These are phyloP conservation scores for Capsella bursapastoris DNA, from an alignment of 345 rosid genomes.

Conservation along the genomic window DNA sequence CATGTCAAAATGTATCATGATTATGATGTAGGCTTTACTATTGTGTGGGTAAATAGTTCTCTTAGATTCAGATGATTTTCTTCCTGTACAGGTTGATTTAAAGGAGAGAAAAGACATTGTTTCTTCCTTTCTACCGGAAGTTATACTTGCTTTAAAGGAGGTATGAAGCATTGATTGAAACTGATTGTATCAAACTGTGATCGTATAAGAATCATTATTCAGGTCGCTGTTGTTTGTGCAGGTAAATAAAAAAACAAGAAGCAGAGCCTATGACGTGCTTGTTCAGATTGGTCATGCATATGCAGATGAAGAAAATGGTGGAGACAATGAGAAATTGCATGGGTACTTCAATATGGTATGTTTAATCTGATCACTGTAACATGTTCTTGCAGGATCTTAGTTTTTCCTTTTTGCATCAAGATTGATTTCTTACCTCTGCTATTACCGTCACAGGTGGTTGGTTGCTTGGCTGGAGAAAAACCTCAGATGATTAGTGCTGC, in stretches of 20 bases:
- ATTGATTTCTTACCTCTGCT: constrained; percentile 24
- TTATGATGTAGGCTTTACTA: constrained; percentile 9
- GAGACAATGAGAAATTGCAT: constrained; percentile 71
- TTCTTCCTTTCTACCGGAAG: constrained; percentile 82
- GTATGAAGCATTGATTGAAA: constrained; percentile 50
- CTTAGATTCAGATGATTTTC: constrained; percentile 13
- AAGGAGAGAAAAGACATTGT: constrained; percentile 61
- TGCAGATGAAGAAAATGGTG: constrained; percentile 88
- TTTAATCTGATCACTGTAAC: constrained; percentile 12
- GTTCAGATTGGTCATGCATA: constrained; percentile 93
- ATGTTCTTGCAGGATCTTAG: constrained; percentile 9
- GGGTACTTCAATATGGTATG: constrained; percentile 84
- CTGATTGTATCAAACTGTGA: constrained; percentile 19
- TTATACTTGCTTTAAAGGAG: constrained; percentile 92
- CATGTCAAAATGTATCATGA: constrained; percentile 15
- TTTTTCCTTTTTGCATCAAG: constrained; percentile 9
- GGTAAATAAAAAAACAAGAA: constrained; percentile 93
- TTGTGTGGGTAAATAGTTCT: constrained; percentile 11
- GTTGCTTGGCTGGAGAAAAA: constrained; percentile 90
- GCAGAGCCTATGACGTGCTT: constrained; percentile 90
- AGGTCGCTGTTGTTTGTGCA: constrained; percentile 42
- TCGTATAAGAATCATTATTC: constrained; percentile 26
- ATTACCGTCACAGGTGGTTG: constrained; percentile 68
- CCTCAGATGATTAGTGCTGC: constrained; percentile 99
- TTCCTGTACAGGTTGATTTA: constrained; percentile 58